Conservation (phyloP, 805 yeast species). For the Vanderwaltozyma tropicalis region DNA sequence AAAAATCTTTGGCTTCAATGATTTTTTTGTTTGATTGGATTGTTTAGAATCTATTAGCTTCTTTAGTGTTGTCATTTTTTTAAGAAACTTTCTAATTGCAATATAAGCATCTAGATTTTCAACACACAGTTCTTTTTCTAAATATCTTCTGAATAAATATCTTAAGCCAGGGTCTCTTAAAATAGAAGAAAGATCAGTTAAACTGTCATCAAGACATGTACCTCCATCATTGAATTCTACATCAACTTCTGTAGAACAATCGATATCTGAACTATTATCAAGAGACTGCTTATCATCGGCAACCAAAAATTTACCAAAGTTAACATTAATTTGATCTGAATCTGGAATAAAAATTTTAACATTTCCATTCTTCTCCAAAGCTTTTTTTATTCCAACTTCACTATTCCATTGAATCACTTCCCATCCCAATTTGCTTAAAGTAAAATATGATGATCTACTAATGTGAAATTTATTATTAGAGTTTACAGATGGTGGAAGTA, state of each 20-base stretch:
- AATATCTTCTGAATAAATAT: conserved; percentile 53
- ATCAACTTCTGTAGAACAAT: background rate
- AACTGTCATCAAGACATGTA: background rate
- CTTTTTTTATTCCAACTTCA: conserved; percentile 3
- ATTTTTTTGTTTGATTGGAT: conserved; percentile 4
- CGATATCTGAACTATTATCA: background rate
- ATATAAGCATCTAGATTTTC: conserved; percentile 70
- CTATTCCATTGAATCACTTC: conserved; percentile 26
- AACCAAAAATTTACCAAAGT: conserved; percentile 6
- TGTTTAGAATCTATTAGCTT: conserved; percentile 28
- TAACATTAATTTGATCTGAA: background rate
- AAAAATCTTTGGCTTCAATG: conserved; percentile 7
- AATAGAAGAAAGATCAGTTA: conserved; percentile 30
- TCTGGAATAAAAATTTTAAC: background rate
- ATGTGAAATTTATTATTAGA: conserved; percentile 22
- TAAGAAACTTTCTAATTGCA: conserved; percentile 44
- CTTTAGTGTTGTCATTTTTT: conserved; percentile 35
- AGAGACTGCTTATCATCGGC: conserved; percentile 8
- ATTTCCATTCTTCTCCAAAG: background rate
- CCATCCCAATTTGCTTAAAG: conserved; percentile 35
- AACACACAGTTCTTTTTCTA: conserved; percentile 53
- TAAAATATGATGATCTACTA: conserved; percentile 34
- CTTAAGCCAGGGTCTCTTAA: conserved; percentile 68
- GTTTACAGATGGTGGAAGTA: conserved; percentile 29
- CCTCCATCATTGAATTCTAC: background rate